These are phyloP conservation scores for Rubia tinctorum DNA, from an alignment of 305 asterid species.

Conservation along the genomic window DNA sequence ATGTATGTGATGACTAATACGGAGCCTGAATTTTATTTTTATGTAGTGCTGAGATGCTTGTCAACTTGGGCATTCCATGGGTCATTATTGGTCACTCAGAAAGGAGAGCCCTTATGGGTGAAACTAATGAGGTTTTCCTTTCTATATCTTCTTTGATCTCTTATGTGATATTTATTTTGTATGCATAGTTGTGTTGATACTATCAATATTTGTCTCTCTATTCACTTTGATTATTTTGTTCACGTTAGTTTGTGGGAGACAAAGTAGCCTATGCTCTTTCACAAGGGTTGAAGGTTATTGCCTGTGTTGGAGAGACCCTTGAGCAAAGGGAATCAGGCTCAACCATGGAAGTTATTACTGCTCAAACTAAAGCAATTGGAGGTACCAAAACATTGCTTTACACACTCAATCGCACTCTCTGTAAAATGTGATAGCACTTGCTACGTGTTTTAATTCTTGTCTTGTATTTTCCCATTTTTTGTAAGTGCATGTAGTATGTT, in stretches of 20 bases:
- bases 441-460: not conserved
- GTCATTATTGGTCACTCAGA: constrained; percentile 98
- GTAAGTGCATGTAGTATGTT: too few relatives aligned
- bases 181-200: not conserved
- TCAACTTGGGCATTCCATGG: constrained; percentile 78
- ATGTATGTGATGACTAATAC: not conserved
- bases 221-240: constrained; percentile 3
- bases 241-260: constrained; percentile 80
- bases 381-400: constrained; percentile 35
- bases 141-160: not conserved
- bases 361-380: constrained; percentile 97
- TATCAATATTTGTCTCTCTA: not conserved
- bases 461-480: not conserved
- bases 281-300: constrained; percentile 95
- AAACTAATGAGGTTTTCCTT: constrained; percentile 68
- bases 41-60: constrained; percentile 96
- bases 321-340: constrained; percentile 96
- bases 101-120: constrained; percentile 70
- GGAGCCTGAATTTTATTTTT: constrained; percentile 14
- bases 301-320: constrained; percentile 98
- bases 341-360: constrained; percentile 82
- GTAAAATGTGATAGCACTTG: not conserved
- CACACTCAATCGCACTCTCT: not conserved
- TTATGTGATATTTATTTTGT: not conserved
- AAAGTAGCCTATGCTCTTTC: constrained; percentile 95